Conservation (phyloP, 805 yeast species). For the Schwanniomyces sp. region DNA sequence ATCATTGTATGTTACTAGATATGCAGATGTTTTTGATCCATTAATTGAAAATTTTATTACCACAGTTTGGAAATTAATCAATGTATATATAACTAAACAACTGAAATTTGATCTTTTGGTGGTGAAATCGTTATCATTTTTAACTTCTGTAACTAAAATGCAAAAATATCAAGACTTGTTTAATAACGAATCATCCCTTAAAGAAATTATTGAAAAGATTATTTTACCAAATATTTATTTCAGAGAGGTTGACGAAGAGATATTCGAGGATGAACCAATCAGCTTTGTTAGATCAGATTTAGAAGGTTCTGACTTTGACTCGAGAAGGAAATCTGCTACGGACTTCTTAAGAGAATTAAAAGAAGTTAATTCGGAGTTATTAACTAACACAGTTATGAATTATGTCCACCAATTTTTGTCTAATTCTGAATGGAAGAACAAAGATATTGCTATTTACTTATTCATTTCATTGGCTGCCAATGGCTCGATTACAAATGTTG, state of each 20-base stretch:
- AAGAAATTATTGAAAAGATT: slow-evolving; percentile 77
- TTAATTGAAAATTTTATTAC: slow-evolving; percentile 76
- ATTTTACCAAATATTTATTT: slow-evolving; percentile 85
- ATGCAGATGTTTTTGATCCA: slow-evolving; percentile 87
- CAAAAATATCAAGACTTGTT: slow-evolving; percentile 68
- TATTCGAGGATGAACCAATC: slow-evolving; percentile 96
- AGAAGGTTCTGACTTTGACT: slow-evolving; percentile 92
- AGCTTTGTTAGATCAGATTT: slow-evolving; percentile 89
- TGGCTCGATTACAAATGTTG: slow-evolving; percentile 82
- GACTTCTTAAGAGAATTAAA: slow-evolving; percentile 87
- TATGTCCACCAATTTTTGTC: slow-evolving; percentile 69
- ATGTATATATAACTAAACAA: slow-evolving; percentile 59
- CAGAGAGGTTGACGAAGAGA: slow-evolving; percentile 86
- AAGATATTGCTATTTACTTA: slow-evolving; percentile 82
- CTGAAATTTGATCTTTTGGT: slow-evolving; percentile 83
- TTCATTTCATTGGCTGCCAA: slow-evolving; percentile 90
- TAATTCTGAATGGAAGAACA: slow-evolving; percentile 72
- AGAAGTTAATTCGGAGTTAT: slow-evolving; percentile 68
- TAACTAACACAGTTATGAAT: slow-evolving; percentile 71
- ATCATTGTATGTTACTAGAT: slow-evolving; percentile 83
- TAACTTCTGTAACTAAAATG: slow-evolving; percentile 77
- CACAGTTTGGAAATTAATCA: slow-evolving; percentile 75
- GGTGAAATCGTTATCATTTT: slow-evolving; percentile 74
- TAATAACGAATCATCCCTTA: slow-evolving; percentile 56
- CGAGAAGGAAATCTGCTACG: slow-evolving; percentile 90